phyloP scores from a whole-genome alignment of 31 red algal species.

The Endocladia muricata region DNA sequence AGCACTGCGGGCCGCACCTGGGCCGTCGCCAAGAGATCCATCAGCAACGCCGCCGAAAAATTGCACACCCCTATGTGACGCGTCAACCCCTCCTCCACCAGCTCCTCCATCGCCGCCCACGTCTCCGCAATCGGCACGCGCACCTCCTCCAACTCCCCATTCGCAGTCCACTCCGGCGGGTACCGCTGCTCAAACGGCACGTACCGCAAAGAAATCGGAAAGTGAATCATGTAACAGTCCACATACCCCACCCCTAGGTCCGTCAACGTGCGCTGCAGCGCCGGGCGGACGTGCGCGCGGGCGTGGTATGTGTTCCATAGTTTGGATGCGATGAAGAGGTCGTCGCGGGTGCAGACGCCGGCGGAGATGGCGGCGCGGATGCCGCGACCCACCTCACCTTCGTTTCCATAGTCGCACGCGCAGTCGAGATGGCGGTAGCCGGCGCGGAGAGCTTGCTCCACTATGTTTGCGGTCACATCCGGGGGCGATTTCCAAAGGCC shows the following conservation, averaged over 20 bases:
- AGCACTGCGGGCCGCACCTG: slow-evolving; percentile 69
- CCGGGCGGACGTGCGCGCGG: slow-evolving; percentile 62
- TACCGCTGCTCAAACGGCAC: slow-evolving; percentile 32
- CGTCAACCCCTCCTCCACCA: slow-evolving; percentile 67
- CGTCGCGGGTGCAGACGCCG: slow-evolving; percentile 46
- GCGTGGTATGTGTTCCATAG: slow-evolving; percentile 88
- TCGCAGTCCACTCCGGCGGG: slow-evolving; percentile 35
- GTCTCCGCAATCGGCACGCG: slow-evolving; percentile 42
- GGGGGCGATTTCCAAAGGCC: slow-evolving; percentile 88
- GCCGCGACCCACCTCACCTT: slow-evolving; percentile 68
- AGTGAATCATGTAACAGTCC: slow-evolving; percentile 80
- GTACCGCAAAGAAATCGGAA: slow-evolving; percentile 50
- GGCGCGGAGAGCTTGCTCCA: slow-evolving; percentile 50
- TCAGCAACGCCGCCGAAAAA: slow-evolving; percentile 48
- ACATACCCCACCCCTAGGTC: slow-evolving; percentile 80
- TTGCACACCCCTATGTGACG: slow-evolving; percentile 81
- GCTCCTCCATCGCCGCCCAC: slow-evolving; percentile 75
- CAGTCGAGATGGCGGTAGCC: slow-evolving; percentile 94
- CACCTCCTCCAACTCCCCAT: slow-evolving; percentile 20
- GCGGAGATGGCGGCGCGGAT: slow-evolving; percentile 46
- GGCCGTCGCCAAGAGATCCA: slow-evolving; percentile 67
- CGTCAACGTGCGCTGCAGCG: slow-evolving; percentile 45
- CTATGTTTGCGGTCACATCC: slow-evolving; percentile 47
- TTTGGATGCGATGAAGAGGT: slow-evolving; percentile 79
- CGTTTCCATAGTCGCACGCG: slow-evolving; percentile 86